Base-by-base conservation (phyloP, 1,284 basidiomycete species). In the Ceratobasidium papillatum region DNA sequence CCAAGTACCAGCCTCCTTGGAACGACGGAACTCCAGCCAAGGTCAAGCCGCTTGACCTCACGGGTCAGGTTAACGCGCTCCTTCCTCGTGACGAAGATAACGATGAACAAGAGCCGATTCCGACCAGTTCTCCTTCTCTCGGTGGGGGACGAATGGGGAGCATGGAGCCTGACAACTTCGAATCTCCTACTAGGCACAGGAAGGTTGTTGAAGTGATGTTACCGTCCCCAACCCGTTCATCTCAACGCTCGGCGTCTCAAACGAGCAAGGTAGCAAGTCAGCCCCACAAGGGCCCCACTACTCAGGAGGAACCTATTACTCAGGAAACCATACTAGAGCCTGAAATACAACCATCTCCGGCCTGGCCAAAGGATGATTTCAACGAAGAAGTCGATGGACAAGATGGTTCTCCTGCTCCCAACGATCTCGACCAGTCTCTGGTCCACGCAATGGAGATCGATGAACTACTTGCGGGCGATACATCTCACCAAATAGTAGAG, bases 401-500 rank as follows among this genome's bases (percentile, higher is more conserved):
- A 43, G 45, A 36, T 19, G 52, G 9, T 41, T 41, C 65, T 25
- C 49, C 27, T 27, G 5, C 12, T 32, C 12, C 8, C 1, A 27
- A 27, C 30, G 58, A 72, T 22, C 30, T 12, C 30, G 69, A 72
- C 45, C 41, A 49, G 27, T 72, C 69, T 11, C 41, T 72, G 27
- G 56, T 56, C 25, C 54, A 72, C 25, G 69, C 45, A 3, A 72
- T 52, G 69, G 69, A 72, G 43, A 56, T 72, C 22, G 69, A 72
- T 45, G 58, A 49, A 22, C 45, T 72, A 3, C 56, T 72, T 17
- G 52, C 66, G 38, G 38, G 25, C 0, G 62, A 49, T 22, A 25
- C 17, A 47, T 59, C 58, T n/a, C 36, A 36, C 12, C 30, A 32
- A 34, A 3, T 36, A 14, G 22, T 34, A 1, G 52, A 34, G 19